A percentile compares a stretch with the other conserved stretches of the same genome.
Conservation (phyloP, 352 stramenopile species). For the Globisporangium recalcitrans region DNA sequence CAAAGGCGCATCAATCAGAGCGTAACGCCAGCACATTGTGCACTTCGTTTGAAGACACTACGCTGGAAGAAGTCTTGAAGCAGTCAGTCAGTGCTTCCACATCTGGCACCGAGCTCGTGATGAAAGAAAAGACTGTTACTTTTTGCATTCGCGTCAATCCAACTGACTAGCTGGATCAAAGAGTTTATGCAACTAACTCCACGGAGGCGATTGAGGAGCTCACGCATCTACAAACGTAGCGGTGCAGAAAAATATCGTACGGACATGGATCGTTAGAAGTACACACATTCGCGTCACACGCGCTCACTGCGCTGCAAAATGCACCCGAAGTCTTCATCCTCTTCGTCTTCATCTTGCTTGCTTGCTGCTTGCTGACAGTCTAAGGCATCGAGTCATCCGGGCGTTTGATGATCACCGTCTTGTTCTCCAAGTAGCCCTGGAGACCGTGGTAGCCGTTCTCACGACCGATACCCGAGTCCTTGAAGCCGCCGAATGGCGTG, state of each 20-base stretch:
- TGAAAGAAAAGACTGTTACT: too few species aligned
- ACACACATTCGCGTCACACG: neutral
- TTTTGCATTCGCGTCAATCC: too few species aligned
- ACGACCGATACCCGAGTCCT: conserved; percentile 83
- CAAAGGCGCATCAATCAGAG: too few species aligned
- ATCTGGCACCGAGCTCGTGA: too few species aligned
- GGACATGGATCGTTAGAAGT: conserved; percentile 5
- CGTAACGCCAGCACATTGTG: too few species aligned
- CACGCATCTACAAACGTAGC: too few species aligned
- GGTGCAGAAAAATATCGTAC: conserved; percentile 2
- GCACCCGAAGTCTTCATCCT: neutral
- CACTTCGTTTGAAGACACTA: too few species aligned
- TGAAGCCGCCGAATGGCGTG: conserved; percentile 86
- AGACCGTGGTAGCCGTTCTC: conserved; percentile 74
- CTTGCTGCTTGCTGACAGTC: neutral
- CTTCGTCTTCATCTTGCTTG: neutral
- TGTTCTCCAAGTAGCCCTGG: conserved; percentile 74
- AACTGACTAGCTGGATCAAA: too few species aligned
- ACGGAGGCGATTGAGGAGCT: neutral
- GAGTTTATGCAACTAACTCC: too few species aligned
- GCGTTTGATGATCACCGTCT: conserved; percentile 70
- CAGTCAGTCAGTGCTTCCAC: too few species aligned
- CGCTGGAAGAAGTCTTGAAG: too few species aligned
- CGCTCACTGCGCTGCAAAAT: neutral
- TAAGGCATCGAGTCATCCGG: conserved; percentile 40